Evolutionary conservation across 345 rosid species (phyloP).

Genomic region (Pugionium cornutum): DNA sequence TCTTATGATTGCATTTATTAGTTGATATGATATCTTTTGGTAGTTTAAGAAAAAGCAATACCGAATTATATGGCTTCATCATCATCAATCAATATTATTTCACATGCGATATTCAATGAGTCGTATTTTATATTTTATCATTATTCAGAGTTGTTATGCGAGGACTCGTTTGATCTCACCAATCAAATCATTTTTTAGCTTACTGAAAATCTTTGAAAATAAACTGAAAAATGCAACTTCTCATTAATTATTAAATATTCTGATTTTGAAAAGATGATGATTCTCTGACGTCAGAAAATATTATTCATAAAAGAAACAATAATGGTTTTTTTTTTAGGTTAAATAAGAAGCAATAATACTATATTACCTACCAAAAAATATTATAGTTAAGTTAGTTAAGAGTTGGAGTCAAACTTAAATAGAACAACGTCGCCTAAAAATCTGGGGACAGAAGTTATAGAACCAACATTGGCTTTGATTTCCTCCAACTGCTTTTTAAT

Average conservation of each 20-base stretch:
- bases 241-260: constrained; percentile 8
- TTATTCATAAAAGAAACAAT: no score
- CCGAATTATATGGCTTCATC: constrained; percentile 38
- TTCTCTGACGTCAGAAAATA: constrained; percentile 12
- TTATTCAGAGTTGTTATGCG: constrained; percentile 39
- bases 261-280: constrained; percentile 11
- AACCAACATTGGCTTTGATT: constrained; percentile 30
- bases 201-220: constrained; percentile 31
- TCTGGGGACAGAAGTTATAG: constrained; percentile 26
- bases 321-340: no score
- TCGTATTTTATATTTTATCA: constrained; percentile 29
- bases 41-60: constrained; percentile 28
- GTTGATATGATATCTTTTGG: constrained; percentile 40
- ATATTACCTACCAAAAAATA: constrained; percentile 32
- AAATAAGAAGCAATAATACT: no score
- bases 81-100: constrained; percentile 16
- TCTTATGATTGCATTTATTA: constrained; percentile 38
- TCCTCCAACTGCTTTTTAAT: constrained; percentile 26
- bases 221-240: constrained; percentile 22
- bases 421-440: constrained; percentile 18
- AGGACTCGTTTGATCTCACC: constrained; percentile 36
- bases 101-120: constrained; percentile 31
- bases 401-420: constrained; percentile 37
- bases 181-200: constrained; percentile 33
- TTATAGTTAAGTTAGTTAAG: constrained; percentile 44